Percentiles rank a stretch among this genome's conserved stretches.
These are phyloP conservation scores for Eremothecium gossypii DNA, from an alignment of 1,139 yeast species.

Conservation along the genomic window DNA sequence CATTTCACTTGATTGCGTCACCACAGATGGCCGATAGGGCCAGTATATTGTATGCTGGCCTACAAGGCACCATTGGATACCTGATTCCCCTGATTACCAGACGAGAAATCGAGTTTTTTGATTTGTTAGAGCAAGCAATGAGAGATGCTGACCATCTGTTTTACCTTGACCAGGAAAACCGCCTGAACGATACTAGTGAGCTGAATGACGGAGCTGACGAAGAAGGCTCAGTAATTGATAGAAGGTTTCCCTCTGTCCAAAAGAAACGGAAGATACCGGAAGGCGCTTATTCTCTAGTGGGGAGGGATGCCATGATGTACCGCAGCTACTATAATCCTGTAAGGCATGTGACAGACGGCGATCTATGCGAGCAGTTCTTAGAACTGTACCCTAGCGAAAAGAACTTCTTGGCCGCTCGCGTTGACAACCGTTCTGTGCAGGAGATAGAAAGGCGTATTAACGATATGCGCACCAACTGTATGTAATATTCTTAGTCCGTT, in stretches of 20 bases:
- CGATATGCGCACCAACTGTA: conserved; percentile 22
- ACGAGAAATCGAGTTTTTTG: conserved; percentile 54
- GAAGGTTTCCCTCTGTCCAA: neutral
- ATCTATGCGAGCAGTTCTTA: conserved; percentile 48
- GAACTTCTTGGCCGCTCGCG: conserved; percentile 12
- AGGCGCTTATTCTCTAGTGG: conserved; percentile 40
- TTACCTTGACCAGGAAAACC: conserved; percentile 11
- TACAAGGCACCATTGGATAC: conserved; percentile 75
- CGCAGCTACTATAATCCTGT: conserved; percentile 75
- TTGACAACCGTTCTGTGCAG: conserved; percentile 9
- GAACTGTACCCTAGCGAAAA: conserved; percentile 16
- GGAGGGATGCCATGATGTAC: conserved; percentile 58
- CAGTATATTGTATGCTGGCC: conserved; percentile 58
- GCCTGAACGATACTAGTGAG: conserved; percentile 5
- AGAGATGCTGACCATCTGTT: conserved; percentile 29
- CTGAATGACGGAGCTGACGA: conserved; percentile 5
- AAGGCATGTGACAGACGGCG: conserved; percentile 78
- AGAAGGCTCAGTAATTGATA: conserved; percentile 1
- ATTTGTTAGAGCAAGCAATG: conserved; percentile 44
- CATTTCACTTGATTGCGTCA: conserved; percentile 35
- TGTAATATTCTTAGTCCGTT: conserved; percentile 8
- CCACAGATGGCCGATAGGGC: conserved; percentile 43
- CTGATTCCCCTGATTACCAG: conserved; percentile 57
- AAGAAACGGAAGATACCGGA: conserved; percentile 19
- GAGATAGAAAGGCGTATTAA: conserved; percentile 14